phyloP scores from a whole-genome alignment of 1,139 yeast species.

The Saccharomyces hybrid region DNA sequence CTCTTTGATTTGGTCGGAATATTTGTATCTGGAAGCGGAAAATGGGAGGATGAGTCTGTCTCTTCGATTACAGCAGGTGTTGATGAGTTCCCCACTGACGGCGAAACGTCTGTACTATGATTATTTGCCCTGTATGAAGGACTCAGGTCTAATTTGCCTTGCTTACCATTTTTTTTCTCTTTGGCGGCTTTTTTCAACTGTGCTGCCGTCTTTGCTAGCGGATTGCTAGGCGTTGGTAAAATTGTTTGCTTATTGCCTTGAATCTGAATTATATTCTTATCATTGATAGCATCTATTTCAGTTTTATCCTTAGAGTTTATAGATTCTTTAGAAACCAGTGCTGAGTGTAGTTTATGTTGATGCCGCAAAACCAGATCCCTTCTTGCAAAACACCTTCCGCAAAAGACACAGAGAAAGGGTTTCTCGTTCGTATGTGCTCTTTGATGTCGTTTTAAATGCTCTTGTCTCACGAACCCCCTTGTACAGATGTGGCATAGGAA shows the following conservation, averaged over 20 bases:
- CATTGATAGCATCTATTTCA: conserved; percentile 4
- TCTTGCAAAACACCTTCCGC: conserved; percentile 91
- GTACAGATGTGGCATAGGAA: conserved; percentile 88
- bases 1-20: conserved; percentile 33
- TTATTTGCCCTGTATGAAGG: not conserved
- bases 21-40: conserved; percentile 4
- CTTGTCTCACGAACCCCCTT: conserved; percentile 89
- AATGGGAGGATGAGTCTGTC: not conserved
- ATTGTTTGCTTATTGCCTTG: conserved; percentile 34
- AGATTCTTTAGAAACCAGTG: conserved; percentile 29
- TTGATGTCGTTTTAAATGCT: conserved; percentile 89
- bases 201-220: conserved; percentile 23
- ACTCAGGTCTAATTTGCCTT: not conserved
- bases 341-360: conserved; percentile 86
- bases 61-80: not conserved
- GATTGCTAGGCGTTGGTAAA: conserved; percentile 32
- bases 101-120: not conserved
- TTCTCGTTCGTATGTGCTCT: conserved; percentile 94
- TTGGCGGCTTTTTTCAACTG: conserved; percentile 23
- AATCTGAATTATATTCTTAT: conserved; percentile 31
- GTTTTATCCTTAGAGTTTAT: conserved; percentile 10
- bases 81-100: not conserved
- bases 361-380: conserved; percentile 86
- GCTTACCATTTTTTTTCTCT: not conserved
- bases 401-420: conserved; percentile 93